Base-by-base conservation (phyloP, 495 filamentous ascomycete genomes). In the Annulohypoxylon nitens region DNA sequence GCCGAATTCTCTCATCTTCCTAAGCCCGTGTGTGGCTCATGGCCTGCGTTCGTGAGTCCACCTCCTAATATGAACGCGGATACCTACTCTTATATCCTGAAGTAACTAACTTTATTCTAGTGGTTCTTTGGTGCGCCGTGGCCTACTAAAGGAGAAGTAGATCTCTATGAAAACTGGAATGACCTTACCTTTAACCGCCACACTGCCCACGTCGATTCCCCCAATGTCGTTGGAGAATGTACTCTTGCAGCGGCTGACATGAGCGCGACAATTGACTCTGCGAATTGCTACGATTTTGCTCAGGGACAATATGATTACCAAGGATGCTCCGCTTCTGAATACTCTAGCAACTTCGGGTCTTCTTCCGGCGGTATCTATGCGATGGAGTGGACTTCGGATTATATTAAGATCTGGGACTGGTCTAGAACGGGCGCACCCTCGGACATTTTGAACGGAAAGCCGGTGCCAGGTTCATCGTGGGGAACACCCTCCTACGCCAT, bases 111-210 rank as follows among this genome's bases (percentile, higher is more conserved):
- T 34, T 48, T 12, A 14, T 8, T 60, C 94, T 34, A 74, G 71
- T 97, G 93, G 93, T 90, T 90, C n/a, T 82, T 89, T 10, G 92
- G 93, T 30, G 82, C 85, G 55, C 84, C 88, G 45, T 97, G 94
- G 94, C 94, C 94, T 0, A 78, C 80, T 3, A 86, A 88, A 63
- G 94, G 94, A 26, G 94, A 97, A 82, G 91, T 97, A 69, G 94
- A 97, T 83, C 92, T 97, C 75, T 93, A 96, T 73, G 94, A 97
- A 81, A 90, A 90, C 62, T 93, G 95, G 78, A 93, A 95, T 80
- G 62, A 83, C 67, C 83, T 90, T 60, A 76, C 82, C 1, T 76
- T 82, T 57, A 93, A 97, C 79, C 78, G 84, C 57, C 88, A 95
- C 64, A 90, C 93, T 12, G 81, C 93, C 65, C 95, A 98, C 78